These are phyloP conservation scores for Trichomonas tenax DNA, from an alignment of 208 protist species.

Conservation along the genomic window DNA sequence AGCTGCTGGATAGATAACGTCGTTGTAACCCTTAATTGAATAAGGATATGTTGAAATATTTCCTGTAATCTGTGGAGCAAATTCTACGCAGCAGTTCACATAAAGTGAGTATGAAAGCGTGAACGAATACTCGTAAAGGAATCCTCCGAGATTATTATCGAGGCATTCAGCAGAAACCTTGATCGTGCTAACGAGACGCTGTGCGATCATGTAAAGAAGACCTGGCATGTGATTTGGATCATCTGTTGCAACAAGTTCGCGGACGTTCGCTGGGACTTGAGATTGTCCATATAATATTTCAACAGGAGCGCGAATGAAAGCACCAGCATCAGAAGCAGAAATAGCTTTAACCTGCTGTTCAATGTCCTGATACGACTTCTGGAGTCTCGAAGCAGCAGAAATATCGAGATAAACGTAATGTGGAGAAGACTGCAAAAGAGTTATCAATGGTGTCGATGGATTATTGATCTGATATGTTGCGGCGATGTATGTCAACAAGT, in stretches of 20 bases:
- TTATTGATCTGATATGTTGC: background rate
- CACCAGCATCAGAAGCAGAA: background rate
- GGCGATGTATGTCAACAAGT: background rate
- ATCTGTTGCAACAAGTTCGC: background rate
- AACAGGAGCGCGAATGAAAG: background rate
- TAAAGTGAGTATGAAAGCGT: background rate
- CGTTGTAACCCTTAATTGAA: background rate
- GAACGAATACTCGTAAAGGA: background rate
- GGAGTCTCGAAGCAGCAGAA: background rate
- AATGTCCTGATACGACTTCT: background rate
- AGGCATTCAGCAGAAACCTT: background rate
- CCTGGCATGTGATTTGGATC: background rate
- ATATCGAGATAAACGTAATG: background rate
- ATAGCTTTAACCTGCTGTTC: background rate
- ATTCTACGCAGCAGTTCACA: background rate
- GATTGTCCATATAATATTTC: background rate
- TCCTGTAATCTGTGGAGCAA: background rate
- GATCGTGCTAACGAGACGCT: background rate
- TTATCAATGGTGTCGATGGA: background rate
- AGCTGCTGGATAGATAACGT: background rate
- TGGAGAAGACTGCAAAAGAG: background rate
- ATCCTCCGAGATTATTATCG: background rate
- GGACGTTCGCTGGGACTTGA: background rate
- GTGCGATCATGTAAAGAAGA: background rate
- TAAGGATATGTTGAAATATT: background rate